phyloP scores from a whole-genome alignment of 2,329 filamentous ascomycete species.

The Pochonia chlamydosporia region DNA sequence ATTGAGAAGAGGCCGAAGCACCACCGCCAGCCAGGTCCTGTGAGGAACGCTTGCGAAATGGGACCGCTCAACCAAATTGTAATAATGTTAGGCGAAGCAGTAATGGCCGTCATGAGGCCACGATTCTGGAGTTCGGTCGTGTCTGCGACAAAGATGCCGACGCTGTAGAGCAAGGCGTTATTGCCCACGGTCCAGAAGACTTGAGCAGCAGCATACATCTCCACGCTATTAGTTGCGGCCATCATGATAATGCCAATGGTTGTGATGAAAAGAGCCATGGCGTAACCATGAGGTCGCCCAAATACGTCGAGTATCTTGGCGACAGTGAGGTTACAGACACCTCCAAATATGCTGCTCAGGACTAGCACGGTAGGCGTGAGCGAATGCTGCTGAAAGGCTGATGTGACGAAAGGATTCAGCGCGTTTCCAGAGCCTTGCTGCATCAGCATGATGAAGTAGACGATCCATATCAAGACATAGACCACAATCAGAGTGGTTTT shows the following conservation, averaged over 20 bases:
- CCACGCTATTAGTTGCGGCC: conserved; percentile 45
- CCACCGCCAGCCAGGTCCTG: conserved; percentile 49
- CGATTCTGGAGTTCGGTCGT: conserved; percentile 60
- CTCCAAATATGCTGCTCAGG: conserved; percentile 45
- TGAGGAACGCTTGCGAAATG: conserved; percentile 45
- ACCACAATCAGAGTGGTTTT: conserved; percentile 29
- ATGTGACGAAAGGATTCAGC: conserved; percentile 41
- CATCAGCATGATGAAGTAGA: conserved; percentile 41
- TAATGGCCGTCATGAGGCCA: conserved; percentile 35
- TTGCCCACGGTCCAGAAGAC: conserved; percentile 60
- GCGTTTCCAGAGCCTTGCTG: conserved; percentile 29
- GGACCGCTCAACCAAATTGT: conserved; percentile 58
- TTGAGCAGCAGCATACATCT: conserved; percentile 48
- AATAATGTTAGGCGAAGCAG: conserved; percentile 54
- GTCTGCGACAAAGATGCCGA: conserved; percentile 61
- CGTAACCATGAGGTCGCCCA: conserved; percentile 56
- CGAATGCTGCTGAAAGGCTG: conserved; percentile 43
- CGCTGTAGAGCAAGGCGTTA: conserved; percentile 42
- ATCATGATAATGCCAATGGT: conserved; percentile 50
- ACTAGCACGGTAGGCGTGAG: conserved; percentile 45
- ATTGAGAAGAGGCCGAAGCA: conserved; percentile 63
- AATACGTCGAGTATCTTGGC: conserved; percentile 62
- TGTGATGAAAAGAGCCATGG: conserved; percentile 41
- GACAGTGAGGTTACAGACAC: conserved; percentile 54
- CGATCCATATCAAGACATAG: conserved; percentile 38